Evolutionary conservation across 345 rosid species (phyloP), one percentile per base, ranked within the genome.

Genomic region (Capsella bursapastoris): DNA sequence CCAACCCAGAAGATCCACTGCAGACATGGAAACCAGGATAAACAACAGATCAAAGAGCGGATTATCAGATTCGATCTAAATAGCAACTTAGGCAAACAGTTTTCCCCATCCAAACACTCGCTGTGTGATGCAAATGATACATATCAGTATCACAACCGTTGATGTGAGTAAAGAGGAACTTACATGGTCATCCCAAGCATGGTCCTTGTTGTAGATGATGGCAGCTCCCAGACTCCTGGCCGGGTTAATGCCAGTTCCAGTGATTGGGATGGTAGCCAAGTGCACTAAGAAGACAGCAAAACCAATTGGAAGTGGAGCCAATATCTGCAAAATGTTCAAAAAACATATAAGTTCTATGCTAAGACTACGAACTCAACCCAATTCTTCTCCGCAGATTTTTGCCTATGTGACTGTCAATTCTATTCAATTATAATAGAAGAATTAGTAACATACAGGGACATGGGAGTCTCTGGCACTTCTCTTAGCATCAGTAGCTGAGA

Each of bases 1-100:
- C 90, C 93, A 9, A 86, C 87, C 93, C 93, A 88, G 85, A 88
- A 88, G 66, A 88, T 78, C 93, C 93, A 88, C 89, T 88, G 82
- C 48, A 69, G 61, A 16, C 55, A 66, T 0, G 13, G 0, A 13
- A 49, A 47, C 35, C 58, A 62, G 28, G 16, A 31, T 7, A 38
- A 15, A 66, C n/a, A 68, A 27, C 27, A 14, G 10, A 28, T 41
- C 9, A 45, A 57, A 40, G 15, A 41, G 11, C 28, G 0, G 28
- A 28, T 2, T 34, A 14, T 68, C 14, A n/a, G 10, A 57, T 47
- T 56, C 6, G 1, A 12, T 18, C 16, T 29, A 28, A 15, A 43
- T 38, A 38, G 13, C 34, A 58, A 6, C 40, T 44, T 6, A 69
- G 12, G 16, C 6, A 16, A 11, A 11, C 2, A 0, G 2, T 50